Evolutionary conservation across 495 filamentous ascomycete genomes (phyloP).

Genomic region (Xylaria bambusicola): DNA sequence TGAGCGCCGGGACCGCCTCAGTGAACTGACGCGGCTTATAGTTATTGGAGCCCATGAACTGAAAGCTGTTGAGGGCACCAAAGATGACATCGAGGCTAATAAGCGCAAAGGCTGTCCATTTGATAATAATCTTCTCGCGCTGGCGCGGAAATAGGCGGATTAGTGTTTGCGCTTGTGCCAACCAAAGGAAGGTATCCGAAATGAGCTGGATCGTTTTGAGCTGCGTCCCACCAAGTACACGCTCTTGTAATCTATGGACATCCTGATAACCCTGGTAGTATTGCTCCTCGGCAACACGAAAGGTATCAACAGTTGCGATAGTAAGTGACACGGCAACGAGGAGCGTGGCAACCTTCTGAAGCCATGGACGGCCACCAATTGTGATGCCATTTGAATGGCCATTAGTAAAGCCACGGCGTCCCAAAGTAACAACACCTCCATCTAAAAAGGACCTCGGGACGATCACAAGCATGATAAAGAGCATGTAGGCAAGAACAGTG

Average conservation of each 20-base stretch:
- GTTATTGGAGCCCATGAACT: slow-evolving; percentile 55
- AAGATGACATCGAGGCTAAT: slow-evolving; percentile 90
- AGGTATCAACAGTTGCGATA: slow-evolving; percentile 88
- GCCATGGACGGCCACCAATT: slow-evolving; percentile 90
- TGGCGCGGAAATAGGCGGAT: slow-evolving; percentile 95
- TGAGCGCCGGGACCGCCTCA: slow-evolving; percentile 88
- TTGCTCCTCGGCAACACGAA: slow-evolving; percentile 75
- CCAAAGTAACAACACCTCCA: slow-evolving; percentile 78
- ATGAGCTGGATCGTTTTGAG: slow-evolving; percentile 87
- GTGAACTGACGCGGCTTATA: slow-evolving; percentile 71
- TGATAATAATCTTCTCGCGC: slow-evolving; percentile 96
- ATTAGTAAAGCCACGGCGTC: slow-evolving; percentile 81
- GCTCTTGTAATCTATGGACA: slow-evolving; percentile 66
- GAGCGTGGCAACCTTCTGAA: slow-evolving; percentile 92
- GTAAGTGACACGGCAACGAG: slow-evolving; percentile 90
- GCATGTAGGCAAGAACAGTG: slow-evolving; percentile 88
- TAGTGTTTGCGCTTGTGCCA: slow-evolving; percentile 94
- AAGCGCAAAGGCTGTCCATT: slow-evolving; percentile 94
- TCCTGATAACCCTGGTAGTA: slow-evolving; percentile 72
- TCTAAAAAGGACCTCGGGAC: slow-evolving; percentile 87
- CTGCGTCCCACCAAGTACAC: slow-evolving; percentile 79
- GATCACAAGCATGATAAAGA: slow-evolving; percentile 92
- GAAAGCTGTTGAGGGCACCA: slow-evolving; percentile 83
- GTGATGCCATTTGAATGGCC: slow-evolving; percentile 74
- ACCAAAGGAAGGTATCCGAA: slow-evolving; percentile 93